Evolutionary conservation across 225 moss, liverwort and hornwort genomes (phyloP), one percentile per base, ranked within the genome.

Genomic region (Ulota crispa): DNA sequence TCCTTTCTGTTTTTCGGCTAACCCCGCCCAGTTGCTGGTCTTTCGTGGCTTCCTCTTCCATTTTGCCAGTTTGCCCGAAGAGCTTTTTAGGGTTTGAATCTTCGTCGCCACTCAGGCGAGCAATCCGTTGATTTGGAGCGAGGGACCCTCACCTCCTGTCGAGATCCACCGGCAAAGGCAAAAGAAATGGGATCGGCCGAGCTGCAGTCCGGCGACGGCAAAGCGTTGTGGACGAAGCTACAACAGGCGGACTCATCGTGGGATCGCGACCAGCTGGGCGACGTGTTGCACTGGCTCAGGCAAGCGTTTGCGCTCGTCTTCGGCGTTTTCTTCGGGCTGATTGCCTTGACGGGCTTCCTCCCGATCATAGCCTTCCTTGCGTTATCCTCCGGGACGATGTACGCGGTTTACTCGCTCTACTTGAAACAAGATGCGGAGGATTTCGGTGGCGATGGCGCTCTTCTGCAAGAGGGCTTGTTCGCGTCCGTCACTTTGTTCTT

Each of bases 251-350:
- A 87, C 14, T 28, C 70, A 3, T 37, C 79, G 21, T 87, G 87
- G 87, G 87, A 79, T 20, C 94, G 94, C 84, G 95, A 95, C 75
- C 94, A 94, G 85, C 81, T 99, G 28, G 98, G 95, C 50, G 98
- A 99, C 66, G 88, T 92, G 77, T 83, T 99, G n/a, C 94, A 99
- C 68, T 99, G 98, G 98, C 78, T 94, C 60, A 89, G 96, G 77
- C 96, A 99, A 85, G 94, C 70, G 14, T 42, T 96, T 28, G 95
- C 90, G 43, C 78, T 99, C 39, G 56, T 93, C 32, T 91, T 89
- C 70, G 96, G 98, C 57, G 78, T 92, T 24, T 41, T 93, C 59
- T 99, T 94, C 90, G 96, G 98, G 57, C 81, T 88, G 62, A 78
- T 96, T 39, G 92, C 96, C 27, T 80, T 96, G 18, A 93, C 92